Percentiles rank a stretch among this genome's conserved stretches.
Conservation (phyloP, 257 asterid genomes). For the Nicotiana benthamiana region DNA sequence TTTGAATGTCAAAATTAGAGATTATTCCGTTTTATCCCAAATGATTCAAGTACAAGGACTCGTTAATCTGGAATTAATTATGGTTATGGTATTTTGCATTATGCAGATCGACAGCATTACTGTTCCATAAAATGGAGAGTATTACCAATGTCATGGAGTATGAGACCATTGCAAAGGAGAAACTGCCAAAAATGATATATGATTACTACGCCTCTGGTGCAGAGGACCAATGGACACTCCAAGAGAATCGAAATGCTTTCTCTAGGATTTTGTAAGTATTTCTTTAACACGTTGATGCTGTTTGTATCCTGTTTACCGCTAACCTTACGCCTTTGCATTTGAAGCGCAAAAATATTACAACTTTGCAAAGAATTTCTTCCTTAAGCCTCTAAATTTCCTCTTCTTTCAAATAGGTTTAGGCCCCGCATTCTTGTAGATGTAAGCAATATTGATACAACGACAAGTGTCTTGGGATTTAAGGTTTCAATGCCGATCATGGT, state of each 20-base stretch:
- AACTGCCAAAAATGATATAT: slow-evolving; percentile 58
- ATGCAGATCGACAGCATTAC: background rate
- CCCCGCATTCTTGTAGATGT: slow-evolving; percentile 85
- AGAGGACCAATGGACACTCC: slow-evolving; percentile 75
- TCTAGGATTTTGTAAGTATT: slow-evolving; percentile 56
- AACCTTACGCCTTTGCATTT: background rate
- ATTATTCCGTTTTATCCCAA: background rate
- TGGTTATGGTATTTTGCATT: background rate
- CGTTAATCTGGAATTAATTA: background rate
- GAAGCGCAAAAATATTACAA: background rate
- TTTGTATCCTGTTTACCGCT: background rate
- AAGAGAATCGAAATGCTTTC: slow-evolving; percentile 52
- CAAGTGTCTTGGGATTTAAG: slow-evolving; percentile 54
- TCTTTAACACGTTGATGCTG: too few relatives aligned
- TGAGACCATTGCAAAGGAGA: slow-evolving; percentile 49
- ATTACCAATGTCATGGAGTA: slow-evolving; percentile 64
- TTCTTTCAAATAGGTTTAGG: slow-evolving; percentile 44
- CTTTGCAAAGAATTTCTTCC: background rate
- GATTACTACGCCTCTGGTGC: slow-evolving; percentile 74
- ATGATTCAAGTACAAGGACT: background rate
- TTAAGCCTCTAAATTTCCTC: slow-evolving; percentile 1
- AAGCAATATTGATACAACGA: slow-evolving; percentile 50
- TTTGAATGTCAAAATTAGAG: too few relatives aligned
- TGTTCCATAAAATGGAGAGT: slow-evolving; percentile 31
- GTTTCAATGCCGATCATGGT: slow-evolving; percentile 73